Percentiles rank a stretch among this genome's conserved stretches.
phyloP scores from a whole-genome alignment of 2,329 filamentous ascomycete species.

The Sporothrix globosa region DNA sequence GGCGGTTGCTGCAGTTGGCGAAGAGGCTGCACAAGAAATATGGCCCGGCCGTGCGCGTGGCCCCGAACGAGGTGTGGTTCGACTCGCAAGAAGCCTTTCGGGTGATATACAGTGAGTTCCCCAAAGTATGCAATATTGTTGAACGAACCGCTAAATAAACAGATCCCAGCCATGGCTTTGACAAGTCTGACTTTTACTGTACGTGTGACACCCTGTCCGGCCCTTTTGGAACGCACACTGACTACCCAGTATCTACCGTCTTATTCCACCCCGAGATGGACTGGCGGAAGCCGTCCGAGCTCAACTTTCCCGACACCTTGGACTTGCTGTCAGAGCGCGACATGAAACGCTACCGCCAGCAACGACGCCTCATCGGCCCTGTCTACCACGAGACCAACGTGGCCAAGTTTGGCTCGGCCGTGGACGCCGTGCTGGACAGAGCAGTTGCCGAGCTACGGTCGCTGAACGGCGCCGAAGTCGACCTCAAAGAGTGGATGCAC shows the following conservation, averaged over 20 bases:
- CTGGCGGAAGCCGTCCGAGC: slow-evolving; percentile 44
- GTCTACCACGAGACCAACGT: slow-evolving; percentile 52
- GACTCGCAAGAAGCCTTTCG: slow-evolving; percentile 53
- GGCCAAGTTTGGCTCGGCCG: slow-evolving; percentile 46
- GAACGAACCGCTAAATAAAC: slow-evolving; percentile 33
- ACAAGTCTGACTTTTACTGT: slow-evolving; percentile 60
- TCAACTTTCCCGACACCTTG: slow-evolving; percentile 49
- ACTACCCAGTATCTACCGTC: slow-evolving; percentile 50
- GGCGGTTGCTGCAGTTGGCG: slow-evolving; percentile 48
- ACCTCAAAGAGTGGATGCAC: slow-evolving; percentile 61
- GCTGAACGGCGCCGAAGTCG: slow-evolving; percentile 48
- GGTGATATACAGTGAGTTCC: slow-evolving; percentile 51
- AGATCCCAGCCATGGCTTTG: slow-evolving; percentile 54
- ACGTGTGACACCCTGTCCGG: slow-evolving; percentile 32
- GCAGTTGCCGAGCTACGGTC: slow-evolving; percentile 45
- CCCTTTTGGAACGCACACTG: neutral
- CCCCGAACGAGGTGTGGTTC: slow-evolving; percentile 59
- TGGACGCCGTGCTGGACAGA: slow-evolving; percentile 48
- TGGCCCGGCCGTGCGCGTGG: slow-evolving; percentile 57
- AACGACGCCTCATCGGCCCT: slow-evolving; percentile 55
- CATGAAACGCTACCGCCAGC: slow-evolving; percentile 52
- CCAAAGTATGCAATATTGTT: too few relatives aligned
- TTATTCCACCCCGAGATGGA: slow-evolving; percentile 50
- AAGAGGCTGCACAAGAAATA: slow-evolving; percentile 52
- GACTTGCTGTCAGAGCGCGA: slow-evolving; percentile 57